Evolutionary conservation across 495 filamentous ascomycete genomes (phyloP).

Genomic region (Xylaria longipes): DNA sequence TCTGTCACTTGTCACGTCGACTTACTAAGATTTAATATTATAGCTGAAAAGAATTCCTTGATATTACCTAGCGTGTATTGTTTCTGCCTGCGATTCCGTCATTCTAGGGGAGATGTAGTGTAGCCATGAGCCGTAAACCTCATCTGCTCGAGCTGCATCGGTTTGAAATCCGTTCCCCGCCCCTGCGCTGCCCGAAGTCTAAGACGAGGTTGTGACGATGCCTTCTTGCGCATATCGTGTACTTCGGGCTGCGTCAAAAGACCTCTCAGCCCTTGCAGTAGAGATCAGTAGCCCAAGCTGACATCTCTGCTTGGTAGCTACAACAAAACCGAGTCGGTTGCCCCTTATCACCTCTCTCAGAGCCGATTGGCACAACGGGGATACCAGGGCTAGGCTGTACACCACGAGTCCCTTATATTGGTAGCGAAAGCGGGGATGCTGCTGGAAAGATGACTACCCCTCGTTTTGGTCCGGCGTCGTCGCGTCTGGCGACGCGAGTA

Average conservation of each 20-base stretch:
- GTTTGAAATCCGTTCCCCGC: background rate
- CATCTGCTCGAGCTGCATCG: background rate
- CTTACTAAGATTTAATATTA: background rate
- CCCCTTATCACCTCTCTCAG: background rate
- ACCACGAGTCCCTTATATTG: background rate
- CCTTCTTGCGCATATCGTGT: background rate
- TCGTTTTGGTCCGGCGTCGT: background rate
- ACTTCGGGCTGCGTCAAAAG: background rate
- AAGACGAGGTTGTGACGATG: constrained; percentile 2
- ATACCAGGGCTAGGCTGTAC: background rate
- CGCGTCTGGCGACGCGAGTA: background rate
- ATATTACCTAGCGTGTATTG: constrained; percentile 45
- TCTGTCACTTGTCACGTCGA: background rate
- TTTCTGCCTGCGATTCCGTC: constrained; percentile 32
- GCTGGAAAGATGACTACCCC: constrained; percentile 1
- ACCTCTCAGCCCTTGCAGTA: background rate
- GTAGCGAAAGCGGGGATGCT: constrained; percentile 1
- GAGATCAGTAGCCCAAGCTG: background rate
- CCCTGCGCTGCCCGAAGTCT: background rate
- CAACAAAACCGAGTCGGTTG: background rate
- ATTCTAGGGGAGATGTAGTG: constrained; percentile 25
- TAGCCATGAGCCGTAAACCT: constrained; percentile 16
- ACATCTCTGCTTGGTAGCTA: background rate
- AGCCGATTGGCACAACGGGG: background rate
- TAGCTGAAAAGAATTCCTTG: constrained; percentile 37